These are phyloP conservation scores for Aspergillus heteromorphus DNA, from an alignment of 495 filamentous ascomycete species.

Conservation along the genomic window DNA sequence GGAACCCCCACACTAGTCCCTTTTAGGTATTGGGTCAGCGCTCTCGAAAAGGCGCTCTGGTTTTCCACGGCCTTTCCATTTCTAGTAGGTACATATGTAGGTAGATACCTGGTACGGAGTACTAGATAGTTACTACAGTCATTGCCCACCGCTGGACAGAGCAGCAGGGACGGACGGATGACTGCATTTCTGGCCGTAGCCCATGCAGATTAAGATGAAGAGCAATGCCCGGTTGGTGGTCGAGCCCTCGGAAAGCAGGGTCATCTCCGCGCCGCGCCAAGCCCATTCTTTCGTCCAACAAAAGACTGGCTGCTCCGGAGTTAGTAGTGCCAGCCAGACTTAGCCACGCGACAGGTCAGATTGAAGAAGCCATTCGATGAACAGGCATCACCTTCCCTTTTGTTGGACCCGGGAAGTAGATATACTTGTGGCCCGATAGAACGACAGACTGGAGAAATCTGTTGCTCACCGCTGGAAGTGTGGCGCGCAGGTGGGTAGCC, in stretches of 20 bases:
- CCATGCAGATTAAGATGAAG: not conserved
- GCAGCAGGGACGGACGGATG: not conserved
- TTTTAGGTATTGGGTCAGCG: not conserved
- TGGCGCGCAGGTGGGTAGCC: conserved; percentile 2
- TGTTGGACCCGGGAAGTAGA: not conserved
- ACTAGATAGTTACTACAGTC: too few relatives aligned
- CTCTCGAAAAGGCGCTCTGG: not conserved
- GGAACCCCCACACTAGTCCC: conserved; percentile 3
- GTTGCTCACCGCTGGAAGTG: not conserved
- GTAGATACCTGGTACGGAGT: too few relatives aligned
- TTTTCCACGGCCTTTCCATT: not conserved
- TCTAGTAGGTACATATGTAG: too few relatives aligned
- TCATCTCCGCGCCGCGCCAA: too few relatives aligned
- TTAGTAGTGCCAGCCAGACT: not conserved
- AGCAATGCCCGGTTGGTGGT: too few relatives aligned
- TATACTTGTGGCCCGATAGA: not conserved
- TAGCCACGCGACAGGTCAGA: not conserved
- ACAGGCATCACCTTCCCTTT: not conserved
- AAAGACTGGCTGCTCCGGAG: not conserved
- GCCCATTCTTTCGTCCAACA: too few relatives aligned
- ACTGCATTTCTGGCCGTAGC: not conserved
- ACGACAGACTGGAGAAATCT: not conserved
- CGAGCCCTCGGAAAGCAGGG: too few relatives aligned
- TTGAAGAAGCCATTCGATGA: not conserved
- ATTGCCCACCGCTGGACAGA: too few relatives aligned